These are phyloP conservation scores for Phytophthora tentaculata DNA, from an alignment of 352 stramenopile genomes.

Conservation along the genomic window DNA sequence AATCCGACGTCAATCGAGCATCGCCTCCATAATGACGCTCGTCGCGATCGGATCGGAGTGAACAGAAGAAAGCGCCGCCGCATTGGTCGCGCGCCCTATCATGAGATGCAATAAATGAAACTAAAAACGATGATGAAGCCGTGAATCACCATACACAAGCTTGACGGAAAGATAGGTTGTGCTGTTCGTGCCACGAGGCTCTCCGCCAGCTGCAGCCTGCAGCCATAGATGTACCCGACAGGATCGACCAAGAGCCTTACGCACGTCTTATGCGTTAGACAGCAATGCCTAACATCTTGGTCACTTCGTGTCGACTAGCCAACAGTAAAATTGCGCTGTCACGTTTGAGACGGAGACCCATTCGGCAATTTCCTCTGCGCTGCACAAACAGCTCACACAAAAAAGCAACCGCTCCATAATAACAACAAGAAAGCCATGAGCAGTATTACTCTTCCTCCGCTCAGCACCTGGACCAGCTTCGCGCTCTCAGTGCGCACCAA, in stretches of 20 bases:
- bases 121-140: slow-evolving; percentile 11
- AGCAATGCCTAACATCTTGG: slow-evolving; percentile 20
- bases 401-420: neutral
- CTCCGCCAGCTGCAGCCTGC: slow-evolving; percentile 15
- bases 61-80: slow-evolving; percentile 23
- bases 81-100: slow-evolving; percentile 30
- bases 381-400: neutral
- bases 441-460: slow-evolving; percentile 23
- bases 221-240: slow-evolving; percentile 11
- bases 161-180: slow-evolving; percentile 27
- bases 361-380: slow-evolving; percentile 12
- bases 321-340: slow-evolving; percentile 17
- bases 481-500: slow-evolving; percentile 5
- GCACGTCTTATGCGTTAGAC: slow-evolving; percentile 10
- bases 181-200: slow-evolving; percentile 30
- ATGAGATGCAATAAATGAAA: slow-evolving; percentile 34
- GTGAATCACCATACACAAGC: too few species aligned
- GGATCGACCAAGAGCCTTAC: slow-evolving; percentile 16
- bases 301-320: slow-evolving; percentile 19
- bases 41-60: slow-evolving; percentile 14
- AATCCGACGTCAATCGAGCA: too few species aligned
- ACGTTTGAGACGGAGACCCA: slow-evolving; percentile 18
- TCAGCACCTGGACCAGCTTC: slow-evolving; percentile 12
- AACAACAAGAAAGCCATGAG: slow-evolving; percentile 7
- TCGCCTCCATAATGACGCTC: neutral